phyloP scores from a whole-genome alignment of 768 basidiomycete genomes.

The Infundibulicybe gibba region DNA sequence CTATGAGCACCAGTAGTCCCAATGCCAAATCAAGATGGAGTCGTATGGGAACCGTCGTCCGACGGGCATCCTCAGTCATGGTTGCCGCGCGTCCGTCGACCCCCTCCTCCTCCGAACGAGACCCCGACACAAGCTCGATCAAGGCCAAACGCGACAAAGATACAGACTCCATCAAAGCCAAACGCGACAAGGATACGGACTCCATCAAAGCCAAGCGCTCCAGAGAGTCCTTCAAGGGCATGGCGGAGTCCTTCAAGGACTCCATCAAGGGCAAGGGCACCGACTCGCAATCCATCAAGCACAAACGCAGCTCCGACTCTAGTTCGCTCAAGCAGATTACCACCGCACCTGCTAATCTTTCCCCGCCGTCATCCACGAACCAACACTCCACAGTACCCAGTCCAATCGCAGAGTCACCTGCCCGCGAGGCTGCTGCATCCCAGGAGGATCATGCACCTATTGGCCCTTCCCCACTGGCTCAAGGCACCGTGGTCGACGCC shows the following conservation, averaged over 20 bases:
- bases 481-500: conserved; percentile 16
- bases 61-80: conserved; percentile 58
- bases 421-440: conserved; percentile 47
- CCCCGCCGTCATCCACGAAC: conserved; percentile 18
- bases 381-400: conserved; percentile 36
- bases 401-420: conserved; percentile 70
- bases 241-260: conserved; percentile 22
- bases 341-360: conserved; percentile 10
- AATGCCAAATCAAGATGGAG: conserved; percentile 44
- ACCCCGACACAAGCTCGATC: conserved; percentile 9
- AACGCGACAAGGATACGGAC: no score
- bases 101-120: conserved; percentile 21
- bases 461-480: conserved; percentile 41
- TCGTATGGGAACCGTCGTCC: conserved; percentile 57
- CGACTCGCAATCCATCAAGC: neutral
- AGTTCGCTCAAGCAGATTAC: neutral
- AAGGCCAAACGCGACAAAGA: no score
- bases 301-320: neutral
- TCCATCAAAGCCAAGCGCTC: no score
- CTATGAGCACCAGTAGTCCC: conserved; percentile 24
- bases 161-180: no score
- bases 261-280: conserved; percentile 9
- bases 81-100: conserved; percentile 29
- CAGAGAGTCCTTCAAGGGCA: no score
- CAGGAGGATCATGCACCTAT: conserved; percentile 22